Conservation (phyloP, 257 asterid genomes). For the Lantana camara region DNA sequence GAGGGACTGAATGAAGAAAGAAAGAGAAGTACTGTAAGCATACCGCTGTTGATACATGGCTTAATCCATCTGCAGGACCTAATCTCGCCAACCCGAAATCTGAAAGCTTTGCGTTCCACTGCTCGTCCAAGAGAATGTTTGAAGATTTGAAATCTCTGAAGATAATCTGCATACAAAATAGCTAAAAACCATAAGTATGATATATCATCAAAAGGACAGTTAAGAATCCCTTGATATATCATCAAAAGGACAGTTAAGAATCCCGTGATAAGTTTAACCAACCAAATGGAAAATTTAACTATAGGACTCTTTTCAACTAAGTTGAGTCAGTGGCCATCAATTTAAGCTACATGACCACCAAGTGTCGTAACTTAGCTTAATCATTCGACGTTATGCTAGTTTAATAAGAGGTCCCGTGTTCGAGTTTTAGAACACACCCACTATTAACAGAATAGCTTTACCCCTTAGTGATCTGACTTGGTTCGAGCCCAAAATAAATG, state of each 20-base stretch:
- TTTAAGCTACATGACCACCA: too few relatives aligned
- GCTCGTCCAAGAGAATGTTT: slow-evolving; percentile 80
- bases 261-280: too few relatives aligned
- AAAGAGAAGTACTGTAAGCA: slow-evolving; percentile 11
- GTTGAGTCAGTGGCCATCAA: too few relatives aligned
- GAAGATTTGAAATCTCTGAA: slow-evolving; percentile 93
- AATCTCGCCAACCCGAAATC: slow-evolving; percentile 87
- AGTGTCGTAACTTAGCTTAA: too few relatives aligned
- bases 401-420: too few relatives aligned
- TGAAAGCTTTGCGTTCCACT: slow-evolving; percentile 88
- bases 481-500: too few relatives aligned
- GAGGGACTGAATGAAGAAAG: neutral
- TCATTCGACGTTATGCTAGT: too few relatives aligned
- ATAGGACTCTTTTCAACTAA: too few relatives aligned
- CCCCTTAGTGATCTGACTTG: too few relatives aligned
- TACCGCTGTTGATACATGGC: slow-evolving; percentile 94
- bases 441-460: too few relatives aligned
- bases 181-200: neutral
- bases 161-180: slow-evolving; percentile 59
- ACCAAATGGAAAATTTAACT: too few relatives aligned
- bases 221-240: neutral
- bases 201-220: neutral
- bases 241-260: neutral
- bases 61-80: slow-evolving; percentile 80
- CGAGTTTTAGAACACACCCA: too few relatives aligned